phyloP scores from a whole-genome alignment of 257 asterid genomes.

The Salvia hispanica region DNA sequence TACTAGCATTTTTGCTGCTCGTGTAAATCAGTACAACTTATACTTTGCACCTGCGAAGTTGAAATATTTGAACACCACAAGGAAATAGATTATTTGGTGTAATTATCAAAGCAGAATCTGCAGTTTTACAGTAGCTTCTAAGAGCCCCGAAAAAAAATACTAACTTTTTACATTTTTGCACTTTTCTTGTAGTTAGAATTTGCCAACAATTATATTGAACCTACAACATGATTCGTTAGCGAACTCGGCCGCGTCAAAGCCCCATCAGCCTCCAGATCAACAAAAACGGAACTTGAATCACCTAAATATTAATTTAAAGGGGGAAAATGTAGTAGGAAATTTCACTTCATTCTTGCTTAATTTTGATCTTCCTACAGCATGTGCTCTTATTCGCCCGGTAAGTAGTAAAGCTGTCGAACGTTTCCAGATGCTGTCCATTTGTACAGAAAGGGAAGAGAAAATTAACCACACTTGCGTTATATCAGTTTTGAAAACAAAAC shows the following conservation, averaged over 20 bases:
- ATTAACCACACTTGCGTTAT: slow-evolving; percentile 2
- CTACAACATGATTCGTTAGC: slow-evolving; percentile 19
- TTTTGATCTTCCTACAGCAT: slow-evolving; percentile 29
- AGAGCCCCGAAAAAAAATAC: background rate
- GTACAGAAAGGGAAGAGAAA: slow-evolving; percentile 19
- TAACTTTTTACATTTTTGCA: slow-evolving; percentile 12
- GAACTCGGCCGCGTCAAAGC: slow-evolving; percentile 29
- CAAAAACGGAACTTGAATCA: slow-evolving; percentile 29
- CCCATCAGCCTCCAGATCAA: slow-evolving; percentile 28
- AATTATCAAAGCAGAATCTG: background rate
- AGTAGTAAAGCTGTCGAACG: slow-evolving; percentile 76
- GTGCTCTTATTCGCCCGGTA: slow-evolving; percentile 56
- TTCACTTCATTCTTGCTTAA: slow-evolving; percentile 24
- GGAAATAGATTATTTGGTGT: slow-evolving; percentile 11
- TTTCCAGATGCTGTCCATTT: slow-evolving; percentile 80
- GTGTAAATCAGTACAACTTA: slow-evolving; percentile 22
- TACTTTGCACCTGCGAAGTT: slow-evolving; percentile 9
- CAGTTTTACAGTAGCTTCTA: slow-evolving; percentile 13
- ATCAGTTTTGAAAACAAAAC: background rate
- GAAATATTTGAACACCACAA: background rate
- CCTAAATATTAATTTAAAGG: background rate
- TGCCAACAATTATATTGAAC: slow-evolving; percentile 28
- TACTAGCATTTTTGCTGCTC: background rate
- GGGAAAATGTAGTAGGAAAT: slow-evolving; percentile 4
- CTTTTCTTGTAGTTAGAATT: slow-evolving; percentile 12